Conservation (phyloP, 352 stramenopile genomes). For the Globisporangium nodosum region DNA sequence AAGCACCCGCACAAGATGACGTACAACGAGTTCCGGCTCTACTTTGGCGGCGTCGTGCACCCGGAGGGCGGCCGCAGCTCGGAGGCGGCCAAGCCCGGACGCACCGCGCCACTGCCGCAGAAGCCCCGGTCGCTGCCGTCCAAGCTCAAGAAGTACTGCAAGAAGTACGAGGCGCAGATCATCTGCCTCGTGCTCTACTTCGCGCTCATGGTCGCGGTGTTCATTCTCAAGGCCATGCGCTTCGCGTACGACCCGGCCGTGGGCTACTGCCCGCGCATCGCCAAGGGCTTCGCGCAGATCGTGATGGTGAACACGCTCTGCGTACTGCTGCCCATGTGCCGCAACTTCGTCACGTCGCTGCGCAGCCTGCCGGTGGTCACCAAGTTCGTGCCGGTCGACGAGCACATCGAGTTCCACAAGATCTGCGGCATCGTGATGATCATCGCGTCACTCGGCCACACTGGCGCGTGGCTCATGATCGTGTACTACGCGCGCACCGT, state of each 20-base stretch:
- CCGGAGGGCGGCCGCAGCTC: constrained; percentile 20
- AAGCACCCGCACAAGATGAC: constrained; percentile 38
- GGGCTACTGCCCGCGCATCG: constrained; percentile 44
- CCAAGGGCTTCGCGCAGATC: constrained; percentile 67
- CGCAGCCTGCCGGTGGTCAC: constrained; percentile 39
- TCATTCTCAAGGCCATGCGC: constrained; percentile 35
- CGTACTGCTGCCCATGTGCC: constrained; percentile 71
- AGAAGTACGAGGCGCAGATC: constrained; percentile 45
- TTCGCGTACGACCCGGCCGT: constrained; percentile 44
- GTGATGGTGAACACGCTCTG: constrained; percentile 72
- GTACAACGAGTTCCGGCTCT: constrained; percentile 43
- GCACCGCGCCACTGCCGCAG: background rate
- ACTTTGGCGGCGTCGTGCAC: constrained; percentile 32
- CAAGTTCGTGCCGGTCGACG: constrained; percentile 50
- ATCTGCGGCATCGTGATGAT: constrained; percentile 71
- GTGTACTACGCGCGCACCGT: constrained; percentile 42
- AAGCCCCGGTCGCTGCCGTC: constrained; percentile 11
- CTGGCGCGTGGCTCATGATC: constrained; percentile 45
- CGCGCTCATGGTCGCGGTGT: constrained; percentile 32
- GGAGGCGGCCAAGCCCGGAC: constrained; percentile 3
- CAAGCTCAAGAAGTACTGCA: constrained; percentile 27
- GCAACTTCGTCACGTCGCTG: constrained; percentile 53
- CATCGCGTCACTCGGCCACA: constrained; percentile 48
- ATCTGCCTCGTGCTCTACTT: constrained; percentile 44
- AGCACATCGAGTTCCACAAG: constrained; percentile 71